A percentile compares a stretch with the other conserved stretches of the same genome.
phyloP scores from a whole-genome alignment of 306 rosid genomes.

The Malus sieversii region DNA sequence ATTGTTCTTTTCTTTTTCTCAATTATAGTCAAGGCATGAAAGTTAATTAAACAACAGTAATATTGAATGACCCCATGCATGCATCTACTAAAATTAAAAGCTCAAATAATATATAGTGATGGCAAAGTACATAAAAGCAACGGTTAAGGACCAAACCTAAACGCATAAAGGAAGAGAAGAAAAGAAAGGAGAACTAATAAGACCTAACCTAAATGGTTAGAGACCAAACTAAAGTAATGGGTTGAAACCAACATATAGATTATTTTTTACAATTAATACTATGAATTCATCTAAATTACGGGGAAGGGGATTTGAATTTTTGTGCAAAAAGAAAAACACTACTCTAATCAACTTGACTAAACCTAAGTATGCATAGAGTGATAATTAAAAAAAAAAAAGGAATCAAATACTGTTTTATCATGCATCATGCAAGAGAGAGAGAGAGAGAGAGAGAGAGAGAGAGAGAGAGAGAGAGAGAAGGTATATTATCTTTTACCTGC shows the following conservation, averaged over 20 bases:
- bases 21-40: no score
- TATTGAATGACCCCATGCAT: neutral
- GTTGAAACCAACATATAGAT: neutral
- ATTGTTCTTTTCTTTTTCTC: no score
- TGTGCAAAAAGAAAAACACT: rapidly evolving
- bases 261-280: no score
- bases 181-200: neutral
- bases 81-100: neutral
- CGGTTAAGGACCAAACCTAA: neutral
- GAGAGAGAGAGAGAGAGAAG: neutral
- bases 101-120: neutral
- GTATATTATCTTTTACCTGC: neutral
- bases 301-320: no score
- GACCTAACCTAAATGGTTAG: neutral
- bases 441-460: neutral
- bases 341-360: no score
- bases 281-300: no score
- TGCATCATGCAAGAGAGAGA: neutral
- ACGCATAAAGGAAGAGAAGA: neutral
- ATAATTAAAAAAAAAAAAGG: no score
- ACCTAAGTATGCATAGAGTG: rapidly evolving
- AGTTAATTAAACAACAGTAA: neutral
- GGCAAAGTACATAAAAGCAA: neutral
- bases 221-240: neutral
- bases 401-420: no score